A percentile compares a stretch with the other conserved stretches of the same genome.
These are phyloP conservation scores for Micromonas commoda DNA, from an alignment of 139 green algal species.

Conservation along the genomic window DNA sequence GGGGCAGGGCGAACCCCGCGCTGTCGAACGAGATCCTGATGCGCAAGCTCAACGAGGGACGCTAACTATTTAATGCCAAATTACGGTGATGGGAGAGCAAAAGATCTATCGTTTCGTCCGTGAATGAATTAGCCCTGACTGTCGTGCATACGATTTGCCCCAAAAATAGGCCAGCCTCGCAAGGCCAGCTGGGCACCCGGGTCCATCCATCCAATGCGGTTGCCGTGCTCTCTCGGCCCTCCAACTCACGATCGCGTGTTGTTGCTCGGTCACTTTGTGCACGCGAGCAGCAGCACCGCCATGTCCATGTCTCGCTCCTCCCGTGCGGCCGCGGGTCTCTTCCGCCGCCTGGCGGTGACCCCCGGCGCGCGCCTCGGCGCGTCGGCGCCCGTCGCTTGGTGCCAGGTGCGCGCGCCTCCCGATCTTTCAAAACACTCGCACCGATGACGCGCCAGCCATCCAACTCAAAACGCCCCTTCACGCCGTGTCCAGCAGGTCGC, in stretches of 20 bases:
- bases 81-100: too few relatives aligned
- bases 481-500: too few relatives aligned
- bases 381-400: background rate
- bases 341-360: background rate
- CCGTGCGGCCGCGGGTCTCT: background rate
- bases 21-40: constrained; percentile 16
- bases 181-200: too few relatives aligned
- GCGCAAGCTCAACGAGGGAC: background rate
- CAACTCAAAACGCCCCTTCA: too few relatives aligned
- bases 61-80: background rate
- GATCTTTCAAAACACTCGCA: too few relatives aligned
- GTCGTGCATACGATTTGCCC: too few relatives aligned
- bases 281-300: too few relatives aligned
- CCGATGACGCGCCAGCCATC: too few relatives aligned
- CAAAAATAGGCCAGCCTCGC: too few relatives aligned
- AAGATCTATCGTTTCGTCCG: too few relatives aligned
- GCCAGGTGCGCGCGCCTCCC: background rate
- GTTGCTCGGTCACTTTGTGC: background rate
- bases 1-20: constrained; percentile 16
- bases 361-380: background rate
- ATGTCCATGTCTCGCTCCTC: background rate
- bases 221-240: background rate
- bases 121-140: too few relatives aligned
- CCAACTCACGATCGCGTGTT: background rate
- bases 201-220: background rate